Evolutionary conservation across 1,284 basidiomycete species (phyloP).

Genomic region (Bjerkandera adusta): DNA sequence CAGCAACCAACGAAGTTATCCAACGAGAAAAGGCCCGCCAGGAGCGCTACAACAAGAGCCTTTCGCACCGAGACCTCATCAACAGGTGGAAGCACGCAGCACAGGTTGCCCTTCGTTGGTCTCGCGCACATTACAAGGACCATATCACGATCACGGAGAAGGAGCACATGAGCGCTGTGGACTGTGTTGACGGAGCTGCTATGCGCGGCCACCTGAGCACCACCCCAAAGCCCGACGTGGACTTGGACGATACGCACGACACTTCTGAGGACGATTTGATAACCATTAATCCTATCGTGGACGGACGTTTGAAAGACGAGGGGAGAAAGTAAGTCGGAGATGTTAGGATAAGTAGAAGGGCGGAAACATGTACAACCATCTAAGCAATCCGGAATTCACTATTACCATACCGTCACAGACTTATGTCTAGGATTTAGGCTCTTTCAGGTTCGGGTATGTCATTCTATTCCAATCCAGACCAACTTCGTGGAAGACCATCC

Average conservation of each 20-base stretch:
- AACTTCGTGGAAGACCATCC: too few relatives aligned
- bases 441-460: too few relatives aligned
- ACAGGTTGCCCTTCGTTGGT: slow-evolving; percentile 45
- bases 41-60: slow-evolving; percentile 22
- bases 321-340: slow-evolving; percentile 34
- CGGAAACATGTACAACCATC: not conserved
- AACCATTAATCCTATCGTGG: slow-evolving; percentile 65
- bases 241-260: slow-evolving; percentile 26
- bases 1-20: slow-evolving; percentile 42
- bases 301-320: slow-evolving; percentile 71
- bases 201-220: slow-evolving; percentile 29
- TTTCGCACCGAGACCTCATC: slow-evolving; percentile 24
- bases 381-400: not conserved
- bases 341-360: not conserved
- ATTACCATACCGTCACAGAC: not conserved
- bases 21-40: slow-evolving; percentile 38
- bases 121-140: slow-evolving; percentile 54
- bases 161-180: slow-evolving; percentile 79
- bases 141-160: slow-evolving; percentile 57
- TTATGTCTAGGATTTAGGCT: too few relatives aligned
- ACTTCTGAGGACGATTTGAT: slow-evolving; percentile 53
- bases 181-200: slow-evolving; percentile 65
- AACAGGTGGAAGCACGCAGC: slow-evolving; percentile 50
- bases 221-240: slow-evolving; percentile 29
- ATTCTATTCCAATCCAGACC: too few relatives aligned